Evolutionary conservation across 2,329 filamentous ascomycete genomes (phyloP), one percentile per base, ranked within the genome.

Genomic region (Celoporthe dispersa): DNA sequence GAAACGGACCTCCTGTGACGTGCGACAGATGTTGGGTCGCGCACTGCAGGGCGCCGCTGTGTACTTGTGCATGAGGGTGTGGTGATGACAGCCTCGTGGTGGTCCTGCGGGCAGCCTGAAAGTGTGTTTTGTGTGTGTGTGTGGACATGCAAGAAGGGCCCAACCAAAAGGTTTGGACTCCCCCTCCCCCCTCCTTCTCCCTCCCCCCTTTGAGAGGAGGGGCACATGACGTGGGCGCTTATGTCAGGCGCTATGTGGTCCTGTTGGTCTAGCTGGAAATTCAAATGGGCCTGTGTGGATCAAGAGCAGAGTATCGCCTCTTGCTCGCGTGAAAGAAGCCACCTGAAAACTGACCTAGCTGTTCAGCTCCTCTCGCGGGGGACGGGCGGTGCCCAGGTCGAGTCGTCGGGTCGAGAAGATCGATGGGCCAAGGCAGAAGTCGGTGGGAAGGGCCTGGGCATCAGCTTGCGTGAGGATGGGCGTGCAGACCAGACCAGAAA

Each of bases 221-320:
- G 53, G 60, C 60, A 68, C 67, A 64, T 64, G 60, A 64, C n/a
- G 28, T 68, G 35, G 60, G 67, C 60, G 67, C 67, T 68, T 68
- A 64, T 64, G 48, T 62, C 60, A 57, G 60, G 41, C 59, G 25
- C 48, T 64, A 55, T 28, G 53, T 31, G 19, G 25, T 31, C 53
- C 28, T 31, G 53, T 55, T 19, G 41, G 16, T 44, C 25, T 55
- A 55, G 51, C 51, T 28, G 51, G 51, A 55, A 55, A 28, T 55
- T 28, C 51, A n/a, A 55, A 28, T 28, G 53, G 25, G 12, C 14
- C 25, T 57, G 28, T 57, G 51, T 55, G 51, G 51, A 19, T 31
- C 57, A 60, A 60, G 31, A 9, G 14, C 41, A 22, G 41, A 22
- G 16, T 6, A 16, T 35, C 31, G 19, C 3, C 5, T 37, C 57